Evolutionary conservation across 1,284 basidiomycete species (phyloP), one percentile per base, ranked within the genome.

Genomic region (Moesziomyces parantarcticus): DNA sequence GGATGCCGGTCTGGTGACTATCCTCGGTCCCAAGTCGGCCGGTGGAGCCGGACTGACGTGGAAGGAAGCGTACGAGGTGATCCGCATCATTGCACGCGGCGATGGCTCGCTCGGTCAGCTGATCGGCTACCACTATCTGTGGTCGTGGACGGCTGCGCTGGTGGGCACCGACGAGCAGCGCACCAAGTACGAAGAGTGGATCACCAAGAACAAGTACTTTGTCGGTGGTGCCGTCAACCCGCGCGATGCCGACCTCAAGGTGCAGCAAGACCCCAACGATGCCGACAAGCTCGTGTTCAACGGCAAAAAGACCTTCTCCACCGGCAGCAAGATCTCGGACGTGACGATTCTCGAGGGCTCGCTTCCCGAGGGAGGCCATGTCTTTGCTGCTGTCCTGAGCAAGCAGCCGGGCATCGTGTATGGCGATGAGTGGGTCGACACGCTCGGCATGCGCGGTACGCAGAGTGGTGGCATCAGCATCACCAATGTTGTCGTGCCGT

Each of bases 191-290:
- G 60, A 75, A 25, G 64, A 72, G 36, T 76, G 67, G 70, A 52
- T 75, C 53, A 80, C 66, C 39, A 58, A 76, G 62, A 77, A 76
- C 56, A 65, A 71, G 41, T 73, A 72, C 67, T 82, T 82, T 55
- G 57, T 83, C 49, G 83, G 83, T 13, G 83, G 75, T 6, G 83
- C 83, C 0, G 83, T 84, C 63, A 84, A 84, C 64, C 83, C 83
- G 1, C 76, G 83, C 25, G 83, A 84, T 63, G 56, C 74, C 20
- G 83, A 83, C 47, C 72, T 84, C 50, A 59, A 70, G 23, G 78
- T 81, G 39, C 65, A 43, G 18, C 40, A 77, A 39, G 69, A 80
- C 51, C 70, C 77, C 18, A 58, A 49, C 11, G 72, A 79, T 53
- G 68, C 66, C 5, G 59, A 64, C 40, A 73, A 68, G 29, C 57